Conservation (phyloP, 257 asterid species). For the Solanum clarkiae region DNA sequence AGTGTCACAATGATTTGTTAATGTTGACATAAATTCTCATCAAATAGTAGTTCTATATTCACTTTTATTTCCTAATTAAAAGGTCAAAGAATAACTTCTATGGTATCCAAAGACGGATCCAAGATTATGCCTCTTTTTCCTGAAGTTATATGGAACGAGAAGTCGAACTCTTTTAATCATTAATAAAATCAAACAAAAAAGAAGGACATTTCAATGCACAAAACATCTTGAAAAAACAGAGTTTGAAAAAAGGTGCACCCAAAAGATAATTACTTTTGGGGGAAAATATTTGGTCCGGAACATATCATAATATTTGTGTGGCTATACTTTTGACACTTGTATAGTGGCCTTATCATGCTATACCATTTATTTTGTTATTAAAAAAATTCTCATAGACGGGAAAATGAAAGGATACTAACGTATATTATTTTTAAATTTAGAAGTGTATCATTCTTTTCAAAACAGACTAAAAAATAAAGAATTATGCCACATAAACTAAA, state of each 20-base stretch:
- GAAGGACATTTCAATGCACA: accelerated
- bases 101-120: background rate
- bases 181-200: background rate
- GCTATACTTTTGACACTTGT: background rate
- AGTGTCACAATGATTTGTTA: background rate
- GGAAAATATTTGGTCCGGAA: background rate
- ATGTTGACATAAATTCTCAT: background rate
- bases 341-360: background rate
- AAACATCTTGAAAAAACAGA: background rate
- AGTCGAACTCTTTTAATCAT: background rate
- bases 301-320: background rate
- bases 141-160: background rate
- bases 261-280: background rate
- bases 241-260: accelerated
- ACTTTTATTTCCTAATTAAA: background rate
- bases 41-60: background rate
- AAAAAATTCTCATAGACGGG: background rate
- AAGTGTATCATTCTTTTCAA: background rate
- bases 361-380: background rate
- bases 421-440: background rate
- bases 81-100: background rate
- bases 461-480: background rate
- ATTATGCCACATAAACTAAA: background rate
- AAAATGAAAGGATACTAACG: background rate
- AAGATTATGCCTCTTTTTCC: background rate